Base-by-base conservation (phyloP, 345 rosid genomes). In the Lepidium didymum region DNA sequence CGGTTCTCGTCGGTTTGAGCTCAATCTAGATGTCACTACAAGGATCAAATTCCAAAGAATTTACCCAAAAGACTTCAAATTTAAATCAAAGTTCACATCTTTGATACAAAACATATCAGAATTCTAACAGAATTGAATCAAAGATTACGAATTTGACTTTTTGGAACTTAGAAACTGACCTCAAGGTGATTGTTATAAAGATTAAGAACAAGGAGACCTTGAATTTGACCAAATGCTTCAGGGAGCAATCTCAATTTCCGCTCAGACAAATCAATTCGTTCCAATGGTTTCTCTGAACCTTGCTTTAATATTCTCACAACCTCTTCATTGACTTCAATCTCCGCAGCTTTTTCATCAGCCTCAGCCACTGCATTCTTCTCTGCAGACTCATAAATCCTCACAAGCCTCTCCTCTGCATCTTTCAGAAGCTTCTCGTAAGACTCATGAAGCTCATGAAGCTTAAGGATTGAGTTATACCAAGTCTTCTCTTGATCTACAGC, bases 221-320 rank as follows among this genome's bases (percentile, higher is more conserved):
- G 55, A 60, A 94, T 86, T 76, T 68, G 78, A 14, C 97, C 96
- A 45, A 91, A 91, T 1, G 91, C 96, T 81, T 91, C 99, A 0
- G 97, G 97, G 59, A 94, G 74, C 40, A 83, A 21, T 60, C 78
- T 83, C 70, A 94, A 18, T 47, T 71, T 79, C 76, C 85, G 58
- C 25, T 77, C 79, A 1, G 91, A 83, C 78, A 94, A 84, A 72
- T 94, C 91, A 56, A 91, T 81, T n/a, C 68, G 75, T 31, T 91
- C 92, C 75, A 94, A 15, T 10, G 73, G 83, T 29, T 67, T 81
- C 51, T 73, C 87, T 6, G 68, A 49, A n/a, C 88, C 90, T 42
- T 84, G 84, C 44, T 77, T 81, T 43, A 91, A 78, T 42, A 85
- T 69, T 36, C 83, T 87, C 6, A 85, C 81, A 8, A 89, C 88